phyloP scores from a whole-genome alignment of 441 rosid species.

The Hypseocharis bilobata region DNA sequence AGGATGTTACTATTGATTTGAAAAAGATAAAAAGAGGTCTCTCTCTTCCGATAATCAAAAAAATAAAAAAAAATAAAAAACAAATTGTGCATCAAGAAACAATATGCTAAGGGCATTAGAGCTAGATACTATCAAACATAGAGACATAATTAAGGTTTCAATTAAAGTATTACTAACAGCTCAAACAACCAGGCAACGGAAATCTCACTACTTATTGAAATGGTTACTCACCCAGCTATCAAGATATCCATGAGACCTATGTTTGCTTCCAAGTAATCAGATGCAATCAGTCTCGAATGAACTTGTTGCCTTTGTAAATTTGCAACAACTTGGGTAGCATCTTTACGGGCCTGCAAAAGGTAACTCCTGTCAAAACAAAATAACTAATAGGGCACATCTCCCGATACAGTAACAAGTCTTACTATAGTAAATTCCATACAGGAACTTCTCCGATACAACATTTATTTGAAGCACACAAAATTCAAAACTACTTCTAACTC shows the following conservation, averaged over 20 bases:
- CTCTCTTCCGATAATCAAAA: background rate
- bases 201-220: background rate
- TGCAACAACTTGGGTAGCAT: conserved; percentile 94
- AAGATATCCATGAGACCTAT: conserved; percentile 71
- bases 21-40: background rate
- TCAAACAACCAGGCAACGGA: background rate
- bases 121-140: background rate
- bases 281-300: conserved; percentile 70
- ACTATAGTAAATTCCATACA: background rate
- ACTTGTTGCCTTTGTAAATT: conserved; percentile 92
- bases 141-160: background rate
- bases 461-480: background rate
- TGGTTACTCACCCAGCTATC: conserved; percentile 54
- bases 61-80: background rate
- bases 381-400: conserved; percentile 12
- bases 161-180: background rate
- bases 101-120: background rate
- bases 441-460: conserved; percentile 4
- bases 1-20: background rate
- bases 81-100: background rate
- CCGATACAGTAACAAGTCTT: background rate
- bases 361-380: conserved; percentile 11
- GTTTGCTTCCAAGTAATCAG: conserved; percentile 73
- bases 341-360: conserved; percentile 68
- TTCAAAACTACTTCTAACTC: background rate